Evolutionary conservation across 2,329 filamentous ascomycete genomes (phyloP), one percentile per base, ranked within the genome.

Genomic region (Epichloe festucae): DNA sequence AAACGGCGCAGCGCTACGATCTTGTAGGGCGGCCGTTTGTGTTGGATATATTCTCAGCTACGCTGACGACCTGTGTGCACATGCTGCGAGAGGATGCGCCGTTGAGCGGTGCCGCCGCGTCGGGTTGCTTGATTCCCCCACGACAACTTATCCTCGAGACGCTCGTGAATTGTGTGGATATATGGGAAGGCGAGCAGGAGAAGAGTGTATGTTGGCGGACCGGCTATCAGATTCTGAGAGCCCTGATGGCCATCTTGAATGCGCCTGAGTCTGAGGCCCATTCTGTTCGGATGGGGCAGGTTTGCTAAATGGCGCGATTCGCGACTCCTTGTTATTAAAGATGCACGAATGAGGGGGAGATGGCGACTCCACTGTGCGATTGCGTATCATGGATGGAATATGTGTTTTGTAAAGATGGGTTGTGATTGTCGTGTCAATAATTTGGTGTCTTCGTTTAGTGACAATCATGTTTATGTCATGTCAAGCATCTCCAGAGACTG

Each of bases 71-170:
- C 2, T 63, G 57, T 36, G 59, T 67, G 5, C 65, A 67, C 52
- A 60, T 68, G 27, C 56, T 68, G 39, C 62, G 66, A 19, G 57
- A 60, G 50, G 66, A 68, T 46, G 65, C 63, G 31, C 65, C 65
- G 3, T 55, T 67, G 4, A 61, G 64, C 10, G 61, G 54, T 11
- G 58, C 58, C 2, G 55, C 58, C 5, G 57, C 55, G 10, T 59
- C 58, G 41, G 60, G 59, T 6, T 65, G 61, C 36, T 54, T 58
- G 19, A 63, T 68, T 31, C 65, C 65, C 3, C 65, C 63, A 10
- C 56, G 65, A 3, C 65, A 67, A 48, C 63, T 67, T 15, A 67
- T 68, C 12, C 55, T 67, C 6, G 65, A 68, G 21, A 67, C 63
- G 0, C 43, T 67, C 17, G 56, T 55, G 46, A 63, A 59, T 50